Evolutionary conservation across 345 rosid genomes (phyloP).

Genomic region (Salix purpurea): DNA sequence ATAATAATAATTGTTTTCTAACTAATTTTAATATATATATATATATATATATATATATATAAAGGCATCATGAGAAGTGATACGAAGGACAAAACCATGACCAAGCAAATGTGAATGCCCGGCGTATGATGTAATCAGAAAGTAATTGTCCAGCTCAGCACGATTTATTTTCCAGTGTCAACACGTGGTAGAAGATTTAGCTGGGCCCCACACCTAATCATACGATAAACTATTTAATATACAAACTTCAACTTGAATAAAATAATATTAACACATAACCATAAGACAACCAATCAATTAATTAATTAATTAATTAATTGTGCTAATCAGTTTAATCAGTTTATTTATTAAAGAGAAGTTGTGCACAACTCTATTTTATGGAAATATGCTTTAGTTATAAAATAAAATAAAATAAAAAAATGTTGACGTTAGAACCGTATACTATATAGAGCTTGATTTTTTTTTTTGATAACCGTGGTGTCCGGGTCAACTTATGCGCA

Average conservation of each 20-base stretch:
- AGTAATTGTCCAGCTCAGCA: slow-evolving; percentile 32
- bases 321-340: neutral
- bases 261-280: neutral
- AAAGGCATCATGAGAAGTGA: neutral
- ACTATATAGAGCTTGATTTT: neutral
- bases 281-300: too few species aligned
- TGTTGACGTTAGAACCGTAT: neutral
- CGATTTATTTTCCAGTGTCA: slow-evolving; percentile 11
- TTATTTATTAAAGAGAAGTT: neutral
- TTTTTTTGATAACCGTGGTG: too few species aligned
- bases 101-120: slow-evolving; percentile 1
- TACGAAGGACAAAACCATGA: slow-evolving; percentile 10
- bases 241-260: neutral
- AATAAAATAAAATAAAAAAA: neutral
- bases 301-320: neutral
- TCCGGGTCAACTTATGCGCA: too few species aligned
- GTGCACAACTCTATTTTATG: slow-evolving; percentile 15
- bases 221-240: neutral
- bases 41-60: too few species aligned
- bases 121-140: slow-evolving; percentile 1
- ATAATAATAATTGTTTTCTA: too few species aligned
- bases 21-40: too few species aligned
- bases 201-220: slow-evolving; percentile 24
- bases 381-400: neutral
- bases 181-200: slow-evolving; percentile 28